Base-by-base conservation (phyloP, 345 rosid genomes). In the Passiflora organensis region DNA sequence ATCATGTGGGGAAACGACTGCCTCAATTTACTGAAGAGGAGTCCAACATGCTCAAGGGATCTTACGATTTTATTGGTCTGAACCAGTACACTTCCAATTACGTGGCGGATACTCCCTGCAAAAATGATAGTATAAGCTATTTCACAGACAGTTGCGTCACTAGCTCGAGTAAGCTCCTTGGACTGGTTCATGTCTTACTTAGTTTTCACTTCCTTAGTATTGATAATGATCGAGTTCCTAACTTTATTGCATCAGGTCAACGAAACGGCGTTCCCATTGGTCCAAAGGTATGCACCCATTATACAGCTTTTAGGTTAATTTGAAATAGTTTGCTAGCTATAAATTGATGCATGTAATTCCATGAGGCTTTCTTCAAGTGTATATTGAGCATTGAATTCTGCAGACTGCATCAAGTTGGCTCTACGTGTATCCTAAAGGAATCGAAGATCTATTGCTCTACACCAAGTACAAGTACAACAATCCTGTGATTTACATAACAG, bases 61-160 rank as follows among this genome's bases (percentile, higher is more conserved):
- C 61, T 0, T 57, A 12, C 10, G 61, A 45, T 34, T 57, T 57
- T 16, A 45, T 57, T 57, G 61, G 61, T 5, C 12, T 57, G 34
- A 57, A 57, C 13, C 45, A 45, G 1, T 57, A 57, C 5, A 11
- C 43, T 5, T 13, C 61, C 6, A 19, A 6, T 12, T 45, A 32
- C 32, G 52, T 42, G 25, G 59, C 25, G 2, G 34, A 55, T 15
- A 5, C 24, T 16, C 43, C n/a, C 23, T 55, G 16, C 10, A 20
- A n/a, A 28, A 15, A 6, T 8, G 8, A n/a, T n/a, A n/a, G n/a
- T n/a, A n/a, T 19, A 4, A 57, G 61, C 14, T 57, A 44, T 14
- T 10, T 23, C 18, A 44, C 51, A 4, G 61, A 57, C 13, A 13
- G 28, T 6, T 32, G 3, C 28, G 61, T 44, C 14, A 46, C 28